Evolutionary conservation across 2,329 filamentous ascomycete species (phyloP), one percentile per base, ranked within the genome.

Genomic region (Diaporthe ilicicola): DNA sequence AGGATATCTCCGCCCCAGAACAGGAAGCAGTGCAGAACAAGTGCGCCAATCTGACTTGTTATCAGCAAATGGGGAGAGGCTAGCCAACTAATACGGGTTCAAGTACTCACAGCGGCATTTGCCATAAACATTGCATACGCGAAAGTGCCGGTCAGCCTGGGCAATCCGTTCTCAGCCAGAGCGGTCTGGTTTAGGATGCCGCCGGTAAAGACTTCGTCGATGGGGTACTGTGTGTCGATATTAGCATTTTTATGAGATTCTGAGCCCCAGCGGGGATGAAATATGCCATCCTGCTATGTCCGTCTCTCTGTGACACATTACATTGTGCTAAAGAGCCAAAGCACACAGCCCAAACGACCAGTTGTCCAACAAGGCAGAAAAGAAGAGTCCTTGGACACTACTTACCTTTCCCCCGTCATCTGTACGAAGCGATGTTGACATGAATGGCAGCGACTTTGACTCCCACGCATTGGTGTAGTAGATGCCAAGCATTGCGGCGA

Each of bases 1-100:
- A 80, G 56, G n/a, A 89, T 81, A 70, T 90, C 88, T 5, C 81
- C 81, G 4, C 87, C 85, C 86, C 86, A 89, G 75, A 90, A 90
- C 6, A 89, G 76, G 62, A 85, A 70, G 72, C 83, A 85, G 72
- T 90, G 88, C 3, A 81, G 76, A 34, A 89, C 79, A 29, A 89
- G 76, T 6, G 88, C 88, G 2, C 88, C 88, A 61, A 90, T 90
- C 83, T 86, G 70, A n/a, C 42, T 29, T 1, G 2, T 19, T 3
- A 4, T 76, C 12, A 76, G 69, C 62, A 71, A n/a, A 69, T n/a
- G 22, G 2, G 13, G 1, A 55, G 37, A 0, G 5, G 2, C 15
- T 15, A 15, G 0, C 6, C 2, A 19, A 9, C 12, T 15, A 2
- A 2, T n/a, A 1, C 5, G 15, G 24, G 22, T 3, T 39, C 19